Base-by-base conservation (phyloP, 306 rosid genomes). In the Sindora glabra region DNA sequence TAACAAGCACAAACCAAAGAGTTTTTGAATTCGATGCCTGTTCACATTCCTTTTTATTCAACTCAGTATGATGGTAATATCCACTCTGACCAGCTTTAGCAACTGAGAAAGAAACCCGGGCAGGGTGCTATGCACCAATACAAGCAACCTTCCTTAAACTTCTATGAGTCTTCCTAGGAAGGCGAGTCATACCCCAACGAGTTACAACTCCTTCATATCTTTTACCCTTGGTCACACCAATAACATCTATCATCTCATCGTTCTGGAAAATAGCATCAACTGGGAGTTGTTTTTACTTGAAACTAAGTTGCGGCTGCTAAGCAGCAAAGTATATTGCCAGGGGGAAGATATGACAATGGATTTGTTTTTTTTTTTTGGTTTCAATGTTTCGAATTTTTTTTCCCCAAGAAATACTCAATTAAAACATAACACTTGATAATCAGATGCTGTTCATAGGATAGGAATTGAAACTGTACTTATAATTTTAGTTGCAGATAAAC, bases 61-160 rank as follows among this genome's bases (percentile, higher is more conserved):
- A 48, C 69, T 89, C 96, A 14, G 96, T 89, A 2, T 95, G 83
- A 68, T 89, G 96, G 44, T 89, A 95, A 60, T 89, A 89, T 22
- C 95, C 96, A 68, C 85, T 89, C 71, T 89, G 96, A 47, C 96
- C 95, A 68, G 96, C 95, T 73, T 95, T 83, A 14, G 96, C 95
- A 62, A 89, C 96, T 0, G 96, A 83, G 49, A 83, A 89, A 3
- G 96, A 89, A 24, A 89, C 96, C 56, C 96, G 79, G 2, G 96
- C 95, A 64, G 95, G 96, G 68, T 89, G 96, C 95, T 95, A 89
- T 1, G 96, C 90, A 79, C 96, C 96, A 65, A 89, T 89, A 74
- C 96, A 89, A 46, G 96, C 96, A 19, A 89, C 96, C 86, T 89
- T 89, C 73, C 96, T 72, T 11, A 89, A 75, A 72, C 96, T 95